Conservation (phyloP, 2,329 filamentous ascomycete genomes). For the Diaporthe vexans region DNA sequence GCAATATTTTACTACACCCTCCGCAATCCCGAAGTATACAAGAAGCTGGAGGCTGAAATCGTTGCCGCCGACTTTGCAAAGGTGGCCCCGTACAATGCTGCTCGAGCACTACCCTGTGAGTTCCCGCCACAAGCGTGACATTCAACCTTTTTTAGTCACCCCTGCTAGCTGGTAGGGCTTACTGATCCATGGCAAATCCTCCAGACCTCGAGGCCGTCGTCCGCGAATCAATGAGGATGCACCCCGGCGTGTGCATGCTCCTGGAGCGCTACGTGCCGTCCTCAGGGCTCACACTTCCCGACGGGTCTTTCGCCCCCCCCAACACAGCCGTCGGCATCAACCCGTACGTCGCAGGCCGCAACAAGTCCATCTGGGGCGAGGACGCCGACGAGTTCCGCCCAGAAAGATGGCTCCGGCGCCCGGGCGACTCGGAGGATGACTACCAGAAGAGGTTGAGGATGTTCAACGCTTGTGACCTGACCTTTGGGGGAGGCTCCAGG, state of each 20-base stretch:
- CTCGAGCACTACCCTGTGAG: conserved; percentile 50
- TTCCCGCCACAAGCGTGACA: background rate
- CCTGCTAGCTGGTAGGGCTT: no score
- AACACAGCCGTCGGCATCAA: conserved; percentile 36
- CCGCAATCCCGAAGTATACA: background rate
- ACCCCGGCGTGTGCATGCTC: conserved; percentile 62
- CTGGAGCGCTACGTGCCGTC: conserved; percentile 65
- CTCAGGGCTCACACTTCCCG: conserved; percentile 53
- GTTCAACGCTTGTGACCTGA: conserved; percentile 22
- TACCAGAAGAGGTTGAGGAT: conserved; percentile 10
- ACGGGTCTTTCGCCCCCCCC: conserved; percentile 46
- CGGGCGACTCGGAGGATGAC: no score
- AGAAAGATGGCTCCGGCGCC: conserved; percentile 30
- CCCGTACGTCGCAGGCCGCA: conserved; percentile 23
- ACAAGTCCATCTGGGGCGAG: conserved; percentile 34
- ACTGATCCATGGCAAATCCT: background rate
- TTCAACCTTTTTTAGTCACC: no score
- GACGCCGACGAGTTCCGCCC: conserved; percentile 37
- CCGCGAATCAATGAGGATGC: conserved; percentile 64
- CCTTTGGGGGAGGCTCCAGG: conserved; percentile 29
- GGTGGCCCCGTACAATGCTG: conserved; percentile 40
- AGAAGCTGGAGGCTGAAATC: conserved; percentile 40
- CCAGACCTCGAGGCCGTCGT: conserved; percentile 64
- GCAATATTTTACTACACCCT: background rate
- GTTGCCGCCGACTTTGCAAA: conserved; percentile 26